phyloP scores from a whole-genome alignment of 2,329 filamentous ascomycete genomes.

The Fusarium devonianum region DNA sequence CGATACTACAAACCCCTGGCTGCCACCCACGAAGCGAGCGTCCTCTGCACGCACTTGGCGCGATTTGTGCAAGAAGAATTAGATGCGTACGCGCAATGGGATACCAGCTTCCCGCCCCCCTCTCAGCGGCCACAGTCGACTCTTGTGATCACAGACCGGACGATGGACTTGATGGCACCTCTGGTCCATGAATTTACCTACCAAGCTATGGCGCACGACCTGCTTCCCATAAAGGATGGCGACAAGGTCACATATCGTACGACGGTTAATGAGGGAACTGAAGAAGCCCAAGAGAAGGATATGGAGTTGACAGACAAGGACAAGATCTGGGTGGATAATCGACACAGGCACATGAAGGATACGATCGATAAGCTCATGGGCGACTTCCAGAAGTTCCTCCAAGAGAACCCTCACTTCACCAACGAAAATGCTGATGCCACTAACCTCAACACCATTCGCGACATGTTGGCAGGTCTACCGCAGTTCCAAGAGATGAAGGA shows the following conservation, averaged over 20 bases:
- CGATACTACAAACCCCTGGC: slow-evolving; percentile 84
- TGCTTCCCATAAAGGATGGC: slow-evolving; percentile 85
- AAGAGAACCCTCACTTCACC: slow-evolving; percentile 90
- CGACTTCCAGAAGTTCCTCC: slow-evolving; percentile 91
- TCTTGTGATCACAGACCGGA: slow-evolving; percentile 86
- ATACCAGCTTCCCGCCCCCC: slow-evolving; percentile 84
- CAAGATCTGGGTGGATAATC: slow-evolving; percentile 92
- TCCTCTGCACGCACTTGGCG: slow-evolving; percentile 87
- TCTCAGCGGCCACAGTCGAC: slow-evolving; percentile 79
- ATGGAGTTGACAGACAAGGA: slow-evolving; percentile 92
- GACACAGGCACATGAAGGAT: slow-evolving; percentile 97
- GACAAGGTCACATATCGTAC: slow-evolving; percentile 90
- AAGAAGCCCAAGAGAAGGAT: slow-evolving; percentile 80
- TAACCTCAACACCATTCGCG: slow-evolving; percentile 89
- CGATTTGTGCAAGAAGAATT: slow-evolving; percentile 91
- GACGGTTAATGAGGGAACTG: slow-evolving; percentile 74
- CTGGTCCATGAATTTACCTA: slow-evolving; percentile 97
- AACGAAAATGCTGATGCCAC: slow-evolving; percentile 73
- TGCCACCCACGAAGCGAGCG: slow-evolving; percentile 83
- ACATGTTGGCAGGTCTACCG: slow-evolving; percentile 94
- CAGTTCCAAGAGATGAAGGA: slow-evolving; percentile 97
- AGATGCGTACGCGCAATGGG: slow-evolving; percentile 85
- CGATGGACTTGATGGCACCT: slow-evolving; percentile 90
- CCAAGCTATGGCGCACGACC: slow-evolving; percentile 96
- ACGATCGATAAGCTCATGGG: slow-evolving; percentile 91